Conservation (phyloP, 2,329 filamentous ascomycete genomes). For the Phyllosticta paracitricarpa region DNA sequence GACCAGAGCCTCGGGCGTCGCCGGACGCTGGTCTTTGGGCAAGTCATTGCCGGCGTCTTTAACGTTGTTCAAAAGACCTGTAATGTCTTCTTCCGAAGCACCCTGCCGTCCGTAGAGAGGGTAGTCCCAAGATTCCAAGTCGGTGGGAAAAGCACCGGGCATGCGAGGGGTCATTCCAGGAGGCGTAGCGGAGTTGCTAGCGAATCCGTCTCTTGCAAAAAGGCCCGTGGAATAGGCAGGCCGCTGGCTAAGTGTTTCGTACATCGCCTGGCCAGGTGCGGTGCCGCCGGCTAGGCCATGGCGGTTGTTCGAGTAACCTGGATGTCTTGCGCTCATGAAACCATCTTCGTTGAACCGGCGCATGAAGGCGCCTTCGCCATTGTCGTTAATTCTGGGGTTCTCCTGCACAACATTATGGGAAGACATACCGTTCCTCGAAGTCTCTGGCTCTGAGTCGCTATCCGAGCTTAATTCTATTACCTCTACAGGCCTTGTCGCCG, state of each 20-base stretch:
- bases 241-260: neutral
- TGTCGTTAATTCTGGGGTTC: neutral
- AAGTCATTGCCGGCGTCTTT: conserved; percentile 22
- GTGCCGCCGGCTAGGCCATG: neutral
- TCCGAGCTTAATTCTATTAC: neutral
- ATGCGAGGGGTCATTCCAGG: neutral
- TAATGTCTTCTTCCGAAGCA: neutral
- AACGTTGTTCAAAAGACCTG: neutral
- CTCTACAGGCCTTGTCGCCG: neutral
- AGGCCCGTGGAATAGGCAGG: neutral
- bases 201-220: neutral
- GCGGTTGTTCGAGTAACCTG: neutral
- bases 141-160: neutral
- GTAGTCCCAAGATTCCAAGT: neutral
- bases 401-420: neutral
- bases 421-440: neutral
- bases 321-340: neutral
- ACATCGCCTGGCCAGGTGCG: neutral
- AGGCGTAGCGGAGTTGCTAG: neutral
- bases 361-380: neutral
- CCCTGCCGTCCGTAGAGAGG: neutral
- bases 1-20: conserved; percentile 59
- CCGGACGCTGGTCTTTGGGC: conserved; percentile 48
- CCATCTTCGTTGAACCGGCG: neutral
- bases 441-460: neutral